Conservation (phyloP, 1,139 yeast species). For the Geotrichum bryndzae region DNA sequence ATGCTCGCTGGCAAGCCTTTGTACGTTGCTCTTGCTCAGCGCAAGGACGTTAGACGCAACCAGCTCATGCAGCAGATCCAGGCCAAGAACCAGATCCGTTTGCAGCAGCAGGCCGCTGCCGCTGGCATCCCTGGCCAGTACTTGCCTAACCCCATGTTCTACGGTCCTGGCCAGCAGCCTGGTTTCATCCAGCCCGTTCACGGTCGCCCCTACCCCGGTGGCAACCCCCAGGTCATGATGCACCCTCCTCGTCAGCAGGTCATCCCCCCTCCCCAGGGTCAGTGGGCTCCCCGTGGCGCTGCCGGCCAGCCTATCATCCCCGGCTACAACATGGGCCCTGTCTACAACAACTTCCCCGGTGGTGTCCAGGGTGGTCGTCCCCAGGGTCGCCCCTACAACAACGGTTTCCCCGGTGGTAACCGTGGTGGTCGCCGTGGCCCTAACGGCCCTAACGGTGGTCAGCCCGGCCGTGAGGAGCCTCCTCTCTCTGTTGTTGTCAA, state of each 20-base stretch:
- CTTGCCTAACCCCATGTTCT: constrained; percentile 85
- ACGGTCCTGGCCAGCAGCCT: constrained; percentile 74
- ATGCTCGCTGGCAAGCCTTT: constrained; percentile 94
- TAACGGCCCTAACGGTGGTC: constrained; percentile 21
- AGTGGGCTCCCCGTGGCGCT: constrained; percentile 52
- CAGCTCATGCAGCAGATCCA: constrained; percentile 97
- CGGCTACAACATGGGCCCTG: constrained; percentile 75
- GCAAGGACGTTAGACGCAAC: constrained; percentile 95
- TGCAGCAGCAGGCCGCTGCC: constrained; percentile 73
- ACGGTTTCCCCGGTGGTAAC: constrained; percentile 24
- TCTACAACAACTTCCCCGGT: constrained; percentile 54
- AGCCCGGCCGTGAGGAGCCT: constrained; percentile 23
- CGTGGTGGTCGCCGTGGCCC: constrained; percentile 23
- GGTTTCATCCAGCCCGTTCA: constrained; percentile 62
- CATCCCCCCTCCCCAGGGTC: constrained; percentile 58
- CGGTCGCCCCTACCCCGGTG: constrained; percentile 73
- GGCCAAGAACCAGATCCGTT: constrained; percentile 97
- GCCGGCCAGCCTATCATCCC: constrained; percentile 30
- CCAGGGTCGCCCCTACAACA: constrained; percentile 26
- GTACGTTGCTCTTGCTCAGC: constrained; percentile 98
- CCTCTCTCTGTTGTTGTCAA: constrained; percentile 34
- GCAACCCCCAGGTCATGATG: constrained; percentile 87
- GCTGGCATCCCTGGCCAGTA: constrained; percentile 94
- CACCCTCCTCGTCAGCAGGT: constrained; percentile 61
- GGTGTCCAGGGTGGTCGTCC: constrained; percentile 33